These are phyloP conservation scores for Amylocarpus encephaloides DNA, from an alignment of 2,329 filamentous ascomycete species.

Conservation along the genomic window DNA sequence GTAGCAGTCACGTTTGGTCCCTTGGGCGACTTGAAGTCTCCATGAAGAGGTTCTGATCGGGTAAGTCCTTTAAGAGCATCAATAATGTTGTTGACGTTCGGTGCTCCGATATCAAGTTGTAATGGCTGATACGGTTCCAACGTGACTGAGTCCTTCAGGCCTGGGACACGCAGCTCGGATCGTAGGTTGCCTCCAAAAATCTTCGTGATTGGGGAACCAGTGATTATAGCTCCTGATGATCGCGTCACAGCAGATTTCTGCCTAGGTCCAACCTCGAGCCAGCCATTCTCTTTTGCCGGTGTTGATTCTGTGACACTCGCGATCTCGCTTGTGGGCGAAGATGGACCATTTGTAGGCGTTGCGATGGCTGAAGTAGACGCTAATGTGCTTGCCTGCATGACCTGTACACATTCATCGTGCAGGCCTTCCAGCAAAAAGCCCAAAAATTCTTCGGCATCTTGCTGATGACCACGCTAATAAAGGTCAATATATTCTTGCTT, in stretches of 20 bases:
- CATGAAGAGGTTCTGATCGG: constrained; percentile 75
- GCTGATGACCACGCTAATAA: constrained; percentile 78
- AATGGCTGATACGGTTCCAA: constrained; percentile 90
- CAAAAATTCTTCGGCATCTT: constrained; percentile 95
- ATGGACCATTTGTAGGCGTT: constrained; percentile 35
- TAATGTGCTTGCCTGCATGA: constrained; percentile 46
- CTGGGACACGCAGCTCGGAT: constrained; percentile 81
- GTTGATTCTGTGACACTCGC: constrained; percentile 26
- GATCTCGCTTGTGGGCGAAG: constrained; percentile 40
- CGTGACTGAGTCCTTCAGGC: constrained; percentile 84
- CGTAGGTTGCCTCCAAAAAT: constrained; percentile 91
- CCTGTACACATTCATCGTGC: constrained; percentile 81
- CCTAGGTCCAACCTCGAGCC: constrained; percentile 90
- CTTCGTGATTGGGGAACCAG: constrained; percentile 79
- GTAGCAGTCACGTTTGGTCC: constrained; percentile 73
- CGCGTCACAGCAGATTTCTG: constrained; percentile 83
- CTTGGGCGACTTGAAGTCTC: constrained; percentile 73
- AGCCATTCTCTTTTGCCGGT: constrained; percentile 55
- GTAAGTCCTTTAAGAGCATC: constrained; percentile 85
- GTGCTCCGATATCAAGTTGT: constrained; percentile 86
- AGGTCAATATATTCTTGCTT: constrained; percentile 25
- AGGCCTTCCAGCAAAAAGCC: constrained; percentile 88
- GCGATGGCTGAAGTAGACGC: constrained; percentile 38
- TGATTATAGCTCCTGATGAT: constrained; percentile 69
- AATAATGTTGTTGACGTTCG: constrained; percentile 81